These are phyloP conservation scores for Microcyclospora tardicrescens DNA, from an alignment of 2,329 filamentous ascomycete species.

Conservation along the genomic window DNA sequence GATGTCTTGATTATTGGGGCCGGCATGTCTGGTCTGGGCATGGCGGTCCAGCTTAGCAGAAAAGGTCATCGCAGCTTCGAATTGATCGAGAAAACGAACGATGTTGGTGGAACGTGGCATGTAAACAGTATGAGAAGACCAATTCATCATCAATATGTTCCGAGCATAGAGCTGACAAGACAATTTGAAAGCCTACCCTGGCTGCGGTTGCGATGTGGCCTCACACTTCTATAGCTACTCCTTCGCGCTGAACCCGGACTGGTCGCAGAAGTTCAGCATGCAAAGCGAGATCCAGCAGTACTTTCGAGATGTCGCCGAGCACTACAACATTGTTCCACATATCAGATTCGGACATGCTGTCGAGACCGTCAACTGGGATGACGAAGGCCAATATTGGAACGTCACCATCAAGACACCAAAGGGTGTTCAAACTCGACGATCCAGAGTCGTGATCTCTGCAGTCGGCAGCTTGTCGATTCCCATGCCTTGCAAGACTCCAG, in stretches of 20 bases:
- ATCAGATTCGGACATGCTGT: constrained; percentile 14
- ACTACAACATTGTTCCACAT: constrained; percentile 14
- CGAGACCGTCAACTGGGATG: constrained; percentile 16
- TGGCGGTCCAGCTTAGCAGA: constrained; percentile 34
- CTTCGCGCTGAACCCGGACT: constrained; percentile 22
- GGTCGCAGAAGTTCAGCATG: constrained; percentile 17
- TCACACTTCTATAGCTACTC: constrained; percentile 22
- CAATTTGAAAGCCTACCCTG: constrained; percentile 19
- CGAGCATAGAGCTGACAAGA: too few relatives aligned
- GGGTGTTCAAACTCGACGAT: constrained; percentile 9
- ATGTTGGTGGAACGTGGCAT: constrained; percentile 27
- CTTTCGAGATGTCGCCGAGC: constrained; percentile 12
- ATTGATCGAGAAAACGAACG: constrained; percentile 31
- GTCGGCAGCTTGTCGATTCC: constrained; percentile 19
- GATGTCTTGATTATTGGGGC: constrained; percentile 40
- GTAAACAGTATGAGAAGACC: constrained; percentile 8
- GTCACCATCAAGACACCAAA: constrained; percentile 13
- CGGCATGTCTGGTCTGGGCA: constrained; percentile 35
- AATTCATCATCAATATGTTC: too few relatives aligned
- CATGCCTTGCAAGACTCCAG: constrained; percentile 15
- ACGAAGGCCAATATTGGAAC: constrained; percentile 15
- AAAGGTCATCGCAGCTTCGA: constrained; percentile 28
- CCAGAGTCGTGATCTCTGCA: constrained; percentile 16
- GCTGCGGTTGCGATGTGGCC: constrained; percentile 27
- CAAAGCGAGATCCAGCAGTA: constrained; percentile 18